Evolutionary conservation across 169 alveolate species (phyloP).

Genomic region (Cryptosporidium tyzzeri): DNA sequence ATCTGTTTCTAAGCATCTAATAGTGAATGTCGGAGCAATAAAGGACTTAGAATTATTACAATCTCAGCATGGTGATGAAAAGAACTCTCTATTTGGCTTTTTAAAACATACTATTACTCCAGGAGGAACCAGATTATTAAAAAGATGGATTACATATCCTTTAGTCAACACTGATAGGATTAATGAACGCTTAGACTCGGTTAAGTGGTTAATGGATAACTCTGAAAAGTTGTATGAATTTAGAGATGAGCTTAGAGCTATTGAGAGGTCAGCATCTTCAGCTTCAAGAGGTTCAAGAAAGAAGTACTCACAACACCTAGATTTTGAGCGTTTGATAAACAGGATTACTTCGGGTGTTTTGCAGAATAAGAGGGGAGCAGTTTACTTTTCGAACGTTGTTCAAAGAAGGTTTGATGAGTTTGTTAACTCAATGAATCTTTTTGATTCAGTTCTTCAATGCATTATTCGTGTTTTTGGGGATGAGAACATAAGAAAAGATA

Average conservation of each 20-base stretch:
- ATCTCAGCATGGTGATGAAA: slow-evolving; percentile 85
- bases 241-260: slow-evolving; percentile 49
- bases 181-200: slow-evolving; percentile 91
- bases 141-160: slow-evolving; percentile 96
- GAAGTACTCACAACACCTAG: slow-evolving; percentile 79
- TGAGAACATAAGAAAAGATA: slow-evolving; percentile 3
- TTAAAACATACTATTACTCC: slow-evolving; percentile 93
- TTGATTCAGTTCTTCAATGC: slow-evolving; percentile 64
- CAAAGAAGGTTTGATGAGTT: slow-evolving; percentile 83
- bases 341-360: slow-evolving; percentile 86
- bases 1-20: slow-evolving; percentile 60
- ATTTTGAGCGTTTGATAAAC: slow-evolving; percentile 86
- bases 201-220: slow-evolving; percentile 88
- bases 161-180: slow-evolving; percentile 86
- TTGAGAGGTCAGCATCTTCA: slow-evolving; percentile 21
- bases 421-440: slow-evolving; percentile 80
- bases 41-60: slow-evolving; percentile 88
- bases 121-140: slow-evolving; percentile 94
- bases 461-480: slow-evolving; percentile 54
- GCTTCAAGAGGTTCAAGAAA: slow-evolving; percentile 75
- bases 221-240: slow-evolving; percentile 75
- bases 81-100: slow-evolving; percentile 86
- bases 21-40: slow-evolving; percentile 84
- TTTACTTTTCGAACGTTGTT: slow-evolving; percentile 86
- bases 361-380: slow-evolving; percentile 88